A percentile compares a stretch with the other conserved stretches of the same genome.
Conservation (phyloP, 1,284 basidiomycete genomes). For the Leccinum glutinopallens region DNA sequence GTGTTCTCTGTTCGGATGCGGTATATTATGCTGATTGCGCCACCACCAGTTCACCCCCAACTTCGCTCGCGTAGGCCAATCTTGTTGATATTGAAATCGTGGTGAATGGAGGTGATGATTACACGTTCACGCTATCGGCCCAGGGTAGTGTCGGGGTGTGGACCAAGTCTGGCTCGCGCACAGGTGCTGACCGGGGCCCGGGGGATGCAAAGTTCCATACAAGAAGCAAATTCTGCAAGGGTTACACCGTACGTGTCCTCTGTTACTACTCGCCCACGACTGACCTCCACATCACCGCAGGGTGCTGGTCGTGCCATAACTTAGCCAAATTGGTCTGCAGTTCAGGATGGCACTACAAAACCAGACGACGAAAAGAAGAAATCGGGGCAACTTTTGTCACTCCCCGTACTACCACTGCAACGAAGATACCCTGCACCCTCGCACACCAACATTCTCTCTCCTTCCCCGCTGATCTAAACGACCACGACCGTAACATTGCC, state of each 20-base stretch:
- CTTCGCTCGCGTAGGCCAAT: slow-evolving; percentile 46
- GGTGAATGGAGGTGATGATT: slow-evolving; percentile 36
- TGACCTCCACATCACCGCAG: slow-evolving; percentile 37
- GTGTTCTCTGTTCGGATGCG: too few relatives aligned
- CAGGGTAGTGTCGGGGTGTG: slow-evolving; percentile 55
- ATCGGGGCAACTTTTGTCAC: slow-evolving; percentile 37
- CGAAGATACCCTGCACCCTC: slow-evolving; percentile 41
- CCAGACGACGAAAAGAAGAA: slow-evolving; percentile 65
- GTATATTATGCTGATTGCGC: too few relatives aligned
- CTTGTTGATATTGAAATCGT: slow-evolving; percentile 52
- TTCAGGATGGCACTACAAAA: slow-evolving; percentile 46
- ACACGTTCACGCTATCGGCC: slow-evolving; percentile 56
- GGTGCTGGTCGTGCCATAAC: slow-evolving; percentile 62
- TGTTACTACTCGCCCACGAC: background rate
- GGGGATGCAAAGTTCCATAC: slow-evolving; percentile 69
- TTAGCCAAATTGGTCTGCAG: slow-evolving; percentile 63
- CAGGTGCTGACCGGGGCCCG: slow-evolving; percentile 57
- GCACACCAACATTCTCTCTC: slow-evolving; percentile 62
- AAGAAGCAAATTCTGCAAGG: slow-evolving; percentile 66
- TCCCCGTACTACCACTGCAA: slow-evolving; percentile 23
- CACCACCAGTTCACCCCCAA: slow-evolving; percentile 51
- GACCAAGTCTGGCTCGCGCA: slow-evolving; percentile 57
- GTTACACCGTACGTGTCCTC: slow-evolving; percentile 50
- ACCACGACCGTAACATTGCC: slow-evolving; percentile 43
- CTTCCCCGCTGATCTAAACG: slow-evolving; percentile 33